These are phyloP conservation scores for Xerocomus amazonicus DNA, from an alignment of 1,284 basidiomycete genomes.

Conservation along the genomic window DNA sequence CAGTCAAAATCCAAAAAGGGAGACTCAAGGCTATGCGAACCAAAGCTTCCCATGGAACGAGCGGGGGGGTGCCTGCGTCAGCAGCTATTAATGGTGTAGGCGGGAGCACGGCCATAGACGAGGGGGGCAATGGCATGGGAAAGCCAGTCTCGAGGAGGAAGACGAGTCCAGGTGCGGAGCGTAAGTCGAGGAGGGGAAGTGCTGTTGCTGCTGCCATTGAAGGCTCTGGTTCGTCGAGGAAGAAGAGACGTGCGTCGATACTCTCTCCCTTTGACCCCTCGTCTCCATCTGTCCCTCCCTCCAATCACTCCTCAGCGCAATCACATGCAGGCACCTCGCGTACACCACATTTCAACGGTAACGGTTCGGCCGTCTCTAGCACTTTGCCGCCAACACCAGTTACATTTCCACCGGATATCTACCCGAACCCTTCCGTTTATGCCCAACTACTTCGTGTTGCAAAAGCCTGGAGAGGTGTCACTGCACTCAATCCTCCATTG, in stretches of 20 bases:
- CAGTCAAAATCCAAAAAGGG: conserved; percentile 43
- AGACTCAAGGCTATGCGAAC: conserved; percentile 27
- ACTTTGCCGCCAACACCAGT: conserved; percentile 18
- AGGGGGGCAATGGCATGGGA: conserved; percentile 8
- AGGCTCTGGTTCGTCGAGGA: conserved; percentile 34
- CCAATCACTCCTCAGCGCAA: conserved; percentile 15
- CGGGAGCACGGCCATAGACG: conserved; percentile 13
- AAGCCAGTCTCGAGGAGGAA: conserved; percentile 32
- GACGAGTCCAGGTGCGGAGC: conserved; percentile 45
- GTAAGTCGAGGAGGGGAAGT: conserved; percentile 42
- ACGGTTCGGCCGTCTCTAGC: conserved; percentile 25
- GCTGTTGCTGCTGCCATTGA: conserved; percentile 38
- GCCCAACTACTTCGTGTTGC: conserved; percentile 56
- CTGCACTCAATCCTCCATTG: conserved; percentile 47
- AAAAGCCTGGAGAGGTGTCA: conserved; percentile 63
- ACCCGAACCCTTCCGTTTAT: conserved; percentile 46
- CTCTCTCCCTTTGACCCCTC: conserved; percentile 27
- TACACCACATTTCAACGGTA: conserved; percentile 18
- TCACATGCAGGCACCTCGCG: conserved; percentile 14
- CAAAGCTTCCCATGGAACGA: conserved; percentile 27
- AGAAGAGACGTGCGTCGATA: conserved; percentile 41
- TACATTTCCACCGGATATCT: conserved; percentile 39
- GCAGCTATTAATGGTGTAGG: conserved; percentile 14
- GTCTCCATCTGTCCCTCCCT: conserved; percentile 16
- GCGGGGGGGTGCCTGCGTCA: conserved; percentile 14